Base-by-base conservation (phyloP, 2,329 filamentous ascomycete species). In the Trichoderma sp. region DNA sequence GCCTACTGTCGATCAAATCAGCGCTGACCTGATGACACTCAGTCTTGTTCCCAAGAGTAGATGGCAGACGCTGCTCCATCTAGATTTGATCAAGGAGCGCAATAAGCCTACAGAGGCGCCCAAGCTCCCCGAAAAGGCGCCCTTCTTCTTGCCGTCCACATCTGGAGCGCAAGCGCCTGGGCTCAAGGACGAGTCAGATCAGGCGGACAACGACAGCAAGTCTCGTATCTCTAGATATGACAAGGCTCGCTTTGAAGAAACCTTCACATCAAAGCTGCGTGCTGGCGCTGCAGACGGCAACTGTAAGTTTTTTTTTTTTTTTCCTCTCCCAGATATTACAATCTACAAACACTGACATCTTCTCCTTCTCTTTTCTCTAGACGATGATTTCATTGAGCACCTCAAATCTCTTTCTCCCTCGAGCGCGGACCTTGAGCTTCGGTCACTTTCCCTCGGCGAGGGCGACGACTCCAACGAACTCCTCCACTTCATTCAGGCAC, bases 81-180 rank as follows among this genome's bases (percentile, higher is more conserved):
- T 99, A 2, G 95, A 99, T 75, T 82, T 93, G 29, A 97, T 99
- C 76, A 92, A 94, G 80, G 88, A 93, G 79, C 91, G 95, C 70
- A 99, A 99, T 80, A 97, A 95, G 79, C 95, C 96, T 0, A 94
- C 89, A 71, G 93, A 97, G 78, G 88, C 94, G 0, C 94, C 94
- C 17, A 97, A 97, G 80, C 87, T 89, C 7, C 95, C 95, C 0
- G 92, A 97, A 77, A 97, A 96, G 76, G 94, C 94, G 0, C 96
- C 95, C 0, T 98, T 98, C 84, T 98, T 98, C 83, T 84, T 98
- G 4, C 92, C 93, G 0, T 90, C 90, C 0, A 81, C 90, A 5
- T 83, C 84, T 7, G 79, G 76, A 4, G 79, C 79, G 1, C 78
- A 79, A 34, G 74, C 80, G 1, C 82, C 86, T 67, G 74, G 70